Conservation (phyloP, 1,284 basidiomycete genomes). For the Coniferiporia weirii region DNA sequence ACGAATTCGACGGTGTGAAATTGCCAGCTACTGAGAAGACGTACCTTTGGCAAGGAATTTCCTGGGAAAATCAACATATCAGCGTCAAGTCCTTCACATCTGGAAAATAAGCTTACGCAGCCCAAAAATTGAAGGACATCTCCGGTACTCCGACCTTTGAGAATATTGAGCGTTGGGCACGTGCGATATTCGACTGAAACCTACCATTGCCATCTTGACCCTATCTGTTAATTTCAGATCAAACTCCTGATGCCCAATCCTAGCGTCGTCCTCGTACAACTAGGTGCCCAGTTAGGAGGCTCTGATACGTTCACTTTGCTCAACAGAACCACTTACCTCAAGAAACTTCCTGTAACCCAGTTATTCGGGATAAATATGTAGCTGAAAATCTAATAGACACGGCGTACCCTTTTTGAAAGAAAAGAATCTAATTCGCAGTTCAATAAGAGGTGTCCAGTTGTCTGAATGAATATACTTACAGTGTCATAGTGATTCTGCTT, state of each 20-base stretch:
- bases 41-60: slow-evolving; percentile 79
- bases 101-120: slow-evolving; percentile 52
- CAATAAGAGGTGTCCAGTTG: not conserved
- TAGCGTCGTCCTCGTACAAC: slow-evolving; percentile 94
- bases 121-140: slow-evolving; percentile 89
- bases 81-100: not conserved
- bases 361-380: slow-evolving; percentile 2
- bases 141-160: slow-evolving; percentile 92
- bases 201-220: slow-evolving; percentile 98
- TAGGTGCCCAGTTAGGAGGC: slow-evolving; percentile 31
- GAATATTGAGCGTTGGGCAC: not conserved
- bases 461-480: slow-evolving; percentile 32
- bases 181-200: slow-evolving; percentile 19
- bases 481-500: slow-evolving; percentile 95
- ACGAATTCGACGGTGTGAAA: slow-evolving; percentile 5
- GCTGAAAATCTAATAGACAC: not conserved
- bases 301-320: not conserved
- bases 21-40: slow-evolving; percentile 4
- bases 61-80: slow-evolving; percentile 29
- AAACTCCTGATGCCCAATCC: slow-evolving; percentile 86
- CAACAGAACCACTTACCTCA: slow-evolving; percentile 39
- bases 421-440: slow-evolving; percentile 57
- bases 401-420: slow-evolving; percentile 92
- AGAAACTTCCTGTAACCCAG: slow-evolving; percentile 52
- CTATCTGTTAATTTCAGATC: slow-evolving; percentile 87